Base-by-base conservation (phyloP, 1,284 basidiomycete species). In the Austroboletus rostrupii region DNA sequence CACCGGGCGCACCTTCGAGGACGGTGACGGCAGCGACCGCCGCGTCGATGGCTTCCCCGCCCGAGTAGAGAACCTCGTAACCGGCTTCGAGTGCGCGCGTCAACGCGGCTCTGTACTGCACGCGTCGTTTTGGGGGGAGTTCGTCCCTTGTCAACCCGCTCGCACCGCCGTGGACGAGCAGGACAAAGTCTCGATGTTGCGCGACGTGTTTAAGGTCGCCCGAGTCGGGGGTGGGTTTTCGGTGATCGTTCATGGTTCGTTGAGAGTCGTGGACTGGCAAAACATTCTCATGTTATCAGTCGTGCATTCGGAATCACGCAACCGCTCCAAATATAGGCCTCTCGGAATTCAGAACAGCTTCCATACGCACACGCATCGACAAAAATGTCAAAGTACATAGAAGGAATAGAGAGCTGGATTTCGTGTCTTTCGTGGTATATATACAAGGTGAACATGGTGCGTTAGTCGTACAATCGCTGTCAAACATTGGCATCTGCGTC, bases 11-110 rank as follows among this genome's bases (percentile, higher is more conserved):
- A 83, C 87, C 83, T 77, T 92, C 90, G 75, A 92, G 73, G 10
- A 74, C 69, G 0, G 77, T 72, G 7, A 90, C 90, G 0, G 90
- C 87, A 8, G 86, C 83, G 3, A 86, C 83, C 3, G 77, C 81
- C n/a, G 90, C 89, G 61, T 92, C 87, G 74, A 92, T 81, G 4
- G 90, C 89, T 59, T 89, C 85, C 1, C 87, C 87, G 20, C 86
- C 87, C 3, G 73, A 63, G 32, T 66, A 68, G 35, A 92, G 75
- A 16, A 90, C 72, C 21, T 76, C 62, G 59, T 90, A 72, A 1
- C 90, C 90, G 5, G 79, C 79, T 31, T 69, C 55, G 36, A 92
- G 71, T 0, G 88, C 81, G 3, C 67, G 62, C 17, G 67, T 65
- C 35, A 92, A 69, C 2, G 72, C 79, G 1, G 69, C 65, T 57